Percentiles rank a stretch among this genome's conserved stretches.
Conservation (phyloP, 768 basidiomycete species). For the Saitozyma podzolica region DNA sequence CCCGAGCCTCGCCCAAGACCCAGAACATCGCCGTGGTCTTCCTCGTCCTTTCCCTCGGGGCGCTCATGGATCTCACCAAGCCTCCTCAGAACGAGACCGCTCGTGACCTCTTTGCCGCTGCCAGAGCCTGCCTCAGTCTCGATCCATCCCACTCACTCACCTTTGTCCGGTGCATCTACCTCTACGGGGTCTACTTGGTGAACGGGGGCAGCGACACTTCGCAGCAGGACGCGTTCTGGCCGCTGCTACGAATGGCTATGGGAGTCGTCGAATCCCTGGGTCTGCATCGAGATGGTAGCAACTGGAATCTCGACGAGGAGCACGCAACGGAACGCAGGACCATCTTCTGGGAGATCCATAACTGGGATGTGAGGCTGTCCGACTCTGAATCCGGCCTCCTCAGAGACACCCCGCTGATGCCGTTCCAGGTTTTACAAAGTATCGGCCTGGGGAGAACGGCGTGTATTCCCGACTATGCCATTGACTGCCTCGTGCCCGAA, state of each 20-base stretch:
- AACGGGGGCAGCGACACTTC: constrained; percentile 22
- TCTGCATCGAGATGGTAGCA: constrained; percentile 19
- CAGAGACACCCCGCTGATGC: no score
- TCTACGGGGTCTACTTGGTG: constrained; percentile 20
- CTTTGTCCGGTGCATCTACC: constrained; percentile 20
- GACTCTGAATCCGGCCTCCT: no score
- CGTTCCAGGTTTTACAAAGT: constrained; percentile 2
- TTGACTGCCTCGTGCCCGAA: constrained; percentile 21
- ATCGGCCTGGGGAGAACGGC: constrained; percentile 22
- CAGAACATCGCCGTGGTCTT: constrained; percentile 16
- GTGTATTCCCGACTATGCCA: constrained; percentile 17
- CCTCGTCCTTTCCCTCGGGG: constrained; percentile 18
- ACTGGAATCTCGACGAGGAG: constrained; percentile 15
- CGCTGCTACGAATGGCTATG: constrained; percentile 21
- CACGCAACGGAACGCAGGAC: constrained; percentile 14
- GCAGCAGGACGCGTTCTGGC: constrained; percentile 18
- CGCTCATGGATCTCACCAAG: constrained; percentile 17
- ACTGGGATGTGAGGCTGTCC: constrained; percentile 14
- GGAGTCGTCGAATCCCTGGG: constrained; percentile 21
- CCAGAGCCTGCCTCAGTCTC: constrained; percentile 14
- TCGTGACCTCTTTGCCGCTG: constrained; percentile 10
- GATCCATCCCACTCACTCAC: constrained; percentile 21
- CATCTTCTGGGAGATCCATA: constrained; percentile 31
- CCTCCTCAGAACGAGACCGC: constrained; percentile 12
- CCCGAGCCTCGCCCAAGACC: constrained; percentile 1